Conservation (phyloP, 106 monocot species). For the Platanthera guangdongensis region DNA sequence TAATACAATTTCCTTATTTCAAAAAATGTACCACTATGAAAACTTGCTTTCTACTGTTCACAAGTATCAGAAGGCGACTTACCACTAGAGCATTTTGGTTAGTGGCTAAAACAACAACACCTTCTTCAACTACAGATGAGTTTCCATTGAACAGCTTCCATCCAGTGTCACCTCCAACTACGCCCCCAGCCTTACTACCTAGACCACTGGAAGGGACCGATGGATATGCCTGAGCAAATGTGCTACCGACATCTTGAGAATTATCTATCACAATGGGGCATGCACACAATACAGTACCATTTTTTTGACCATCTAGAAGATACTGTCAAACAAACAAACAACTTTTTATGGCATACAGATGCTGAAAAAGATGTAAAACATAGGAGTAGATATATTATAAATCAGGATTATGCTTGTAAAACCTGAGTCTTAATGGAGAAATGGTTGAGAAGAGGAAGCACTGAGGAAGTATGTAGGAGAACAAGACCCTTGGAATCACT, state of each 20-base stretch:
- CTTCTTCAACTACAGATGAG: constrained; percentile 64
- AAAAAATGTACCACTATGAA: background rate
- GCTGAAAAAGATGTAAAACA: background rate
- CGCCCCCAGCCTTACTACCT: constrained; percentile 85
- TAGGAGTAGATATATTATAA: background rate
- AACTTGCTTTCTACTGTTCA: constrained; percentile 6
- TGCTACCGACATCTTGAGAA: constrained; percentile 20
- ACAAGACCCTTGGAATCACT: constrained; percentile 89
- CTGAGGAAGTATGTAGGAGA: constrained; percentile 72
- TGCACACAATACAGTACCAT: constrained; percentile 63
- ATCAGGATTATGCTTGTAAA: background rate
- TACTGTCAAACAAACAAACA: constrained; percentile 35
- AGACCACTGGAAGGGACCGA: constrained; percentile 42
- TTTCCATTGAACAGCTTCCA: constrained; percentile 89
- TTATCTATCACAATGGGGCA: constrained; percentile 58
- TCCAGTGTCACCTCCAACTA: constrained; percentile 62
- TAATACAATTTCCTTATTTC: background rate
- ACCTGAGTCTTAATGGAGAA: constrained; percentile 86
- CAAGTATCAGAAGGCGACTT: constrained; percentile 24
- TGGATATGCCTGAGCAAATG: constrained; percentile 51
- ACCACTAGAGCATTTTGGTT: constrained; percentile 97
- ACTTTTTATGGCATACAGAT: background rate
- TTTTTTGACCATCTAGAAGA: constrained; percentile 82
- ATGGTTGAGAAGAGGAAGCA: constrained; percentile 64
- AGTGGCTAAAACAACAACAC: constrained; percentile 87